Base-by-base conservation (phyloP, 768 basidiomycete species). In the Pleurotus djamor region DNA sequence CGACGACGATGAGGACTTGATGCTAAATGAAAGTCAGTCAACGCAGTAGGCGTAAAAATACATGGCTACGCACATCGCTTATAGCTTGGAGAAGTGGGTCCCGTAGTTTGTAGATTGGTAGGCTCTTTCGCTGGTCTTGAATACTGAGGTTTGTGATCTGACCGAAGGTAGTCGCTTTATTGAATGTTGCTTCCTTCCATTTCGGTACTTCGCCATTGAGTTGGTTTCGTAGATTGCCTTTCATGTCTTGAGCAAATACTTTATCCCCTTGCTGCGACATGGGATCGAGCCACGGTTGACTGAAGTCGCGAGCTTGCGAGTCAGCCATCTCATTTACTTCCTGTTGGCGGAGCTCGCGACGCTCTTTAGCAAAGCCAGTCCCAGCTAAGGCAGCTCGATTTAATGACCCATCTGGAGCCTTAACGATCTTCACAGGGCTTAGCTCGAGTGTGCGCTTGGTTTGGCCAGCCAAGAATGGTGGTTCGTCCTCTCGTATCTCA, bases 371-470 rank as follows among this genome's bases (percentile, higher is more conserved):
- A 2, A 98, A 76, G 1, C 95, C 88, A 21, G 95, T 94, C 17
- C 96, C 96, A 1, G 93, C 92, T 41, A 98, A 82, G 4, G 97
- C 97, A 16, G 97, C 96, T 61, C 97, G 82, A 66, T 99, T 99
- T 60, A 99, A 72, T 5, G 96, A 96, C 16, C 97, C 97, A 74
- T 99, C 97, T 0, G 97, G 97, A 17, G 97, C 97, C 70, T 98
- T 98, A 68, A 99, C 91, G 62, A 99, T 92, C 74, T 98, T 98
- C 65, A 98, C 94, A 0, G 97, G 97, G 69, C 94, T 96, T 36
- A 99, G 83, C 62, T 98, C 94, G 21, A 98, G 83, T 1, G 95
- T 96, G 59, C 90, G 87, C 74, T 97, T 97, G 58, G 95, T 97
- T 76, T 98, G 97, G 13, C 97, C 97, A 12, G 92, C 86, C 17